Conservation (phyloP, 176 grass and related monocot species). For the Cenchrus americanus region DNA sequence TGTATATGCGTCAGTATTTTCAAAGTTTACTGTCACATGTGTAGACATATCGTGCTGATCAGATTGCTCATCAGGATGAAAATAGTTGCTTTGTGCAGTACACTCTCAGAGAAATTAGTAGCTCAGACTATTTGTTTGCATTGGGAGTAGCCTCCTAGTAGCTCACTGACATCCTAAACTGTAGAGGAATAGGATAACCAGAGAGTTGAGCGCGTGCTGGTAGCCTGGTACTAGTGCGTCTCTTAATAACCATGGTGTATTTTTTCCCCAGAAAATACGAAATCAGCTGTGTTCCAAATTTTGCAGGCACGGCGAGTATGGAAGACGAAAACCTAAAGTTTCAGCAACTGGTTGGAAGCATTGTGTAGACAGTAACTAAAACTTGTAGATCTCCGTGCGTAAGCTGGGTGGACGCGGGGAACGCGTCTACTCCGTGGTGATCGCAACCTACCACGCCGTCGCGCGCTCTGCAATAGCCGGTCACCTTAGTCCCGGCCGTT, state of each 20-base stretch:
- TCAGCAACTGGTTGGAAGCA: background rate
- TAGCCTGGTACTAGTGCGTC: no score
- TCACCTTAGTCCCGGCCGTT: background rate
- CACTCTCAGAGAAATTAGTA: background rate
- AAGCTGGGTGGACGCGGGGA: background rate
- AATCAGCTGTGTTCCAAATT: no score
- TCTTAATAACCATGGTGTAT: background rate
- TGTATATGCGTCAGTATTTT: background rate
- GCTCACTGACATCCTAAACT: background rate
- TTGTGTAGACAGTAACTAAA: background rate
- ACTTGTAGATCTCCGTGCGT: background rate
- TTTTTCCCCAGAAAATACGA: no score
- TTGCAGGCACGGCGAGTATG: background rate
- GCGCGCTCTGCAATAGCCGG: no score
- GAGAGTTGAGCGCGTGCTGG: background rate
- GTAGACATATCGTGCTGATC: background rate
- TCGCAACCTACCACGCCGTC: no score
- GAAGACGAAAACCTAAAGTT: background rate
- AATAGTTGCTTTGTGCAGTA: background rate
- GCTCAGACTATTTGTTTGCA: no score
- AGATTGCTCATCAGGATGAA: background rate
- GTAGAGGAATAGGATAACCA: background rate
- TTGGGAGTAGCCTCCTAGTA: background rate
- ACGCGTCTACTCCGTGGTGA: background rate
- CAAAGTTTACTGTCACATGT: background rate